These are phyloP conservation scores for Benincasa hispida DNA, from an alignment of 306 rosid genomes.

Conservation along the genomic window DNA sequence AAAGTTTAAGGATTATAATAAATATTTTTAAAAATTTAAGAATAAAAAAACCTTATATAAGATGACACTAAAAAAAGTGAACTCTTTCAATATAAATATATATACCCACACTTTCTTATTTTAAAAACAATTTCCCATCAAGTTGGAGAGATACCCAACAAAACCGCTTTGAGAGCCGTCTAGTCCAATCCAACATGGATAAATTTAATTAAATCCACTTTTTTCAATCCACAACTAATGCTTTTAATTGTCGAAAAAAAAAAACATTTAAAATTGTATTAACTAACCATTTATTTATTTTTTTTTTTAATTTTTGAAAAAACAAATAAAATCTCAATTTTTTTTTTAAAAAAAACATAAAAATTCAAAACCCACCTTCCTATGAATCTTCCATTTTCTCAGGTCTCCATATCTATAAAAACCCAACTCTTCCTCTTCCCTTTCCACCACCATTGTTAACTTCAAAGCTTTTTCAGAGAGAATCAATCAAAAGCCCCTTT, in stretches of 20 bases:
- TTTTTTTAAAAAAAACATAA: background rate
- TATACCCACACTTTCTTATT: background rate
- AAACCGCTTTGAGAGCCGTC: too few species aligned
- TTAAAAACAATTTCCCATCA: background rate
- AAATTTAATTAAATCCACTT: background rate
- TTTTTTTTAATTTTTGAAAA: too few species aligned
- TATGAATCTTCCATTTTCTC: background rate
- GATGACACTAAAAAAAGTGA: too few species aligned
- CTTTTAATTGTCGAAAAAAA: too few species aligned
- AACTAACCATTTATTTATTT: background rate
- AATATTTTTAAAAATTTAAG: too few species aligned
- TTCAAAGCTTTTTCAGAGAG: background rate
- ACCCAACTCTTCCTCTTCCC: background rate
- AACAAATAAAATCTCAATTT: too few species aligned
- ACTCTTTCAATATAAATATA: too few species aligned
- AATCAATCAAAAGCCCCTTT: background rate
- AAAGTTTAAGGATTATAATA: too few species aligned
- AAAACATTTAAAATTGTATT: too few species aligned
- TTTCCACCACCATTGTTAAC: background rate
- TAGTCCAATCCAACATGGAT: background rate
- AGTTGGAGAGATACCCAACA: background rate
- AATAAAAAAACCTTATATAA: too few species aligned
- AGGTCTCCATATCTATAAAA: background rate
- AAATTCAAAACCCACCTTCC: background rate
- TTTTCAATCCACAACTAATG: background rate